A percentile compares a stretch with the other conserved stretches of the same genome.
Conservation (phyloP, 1,284 basidiomycete genomes). For the Sanghuangporus baumii region DNA sequence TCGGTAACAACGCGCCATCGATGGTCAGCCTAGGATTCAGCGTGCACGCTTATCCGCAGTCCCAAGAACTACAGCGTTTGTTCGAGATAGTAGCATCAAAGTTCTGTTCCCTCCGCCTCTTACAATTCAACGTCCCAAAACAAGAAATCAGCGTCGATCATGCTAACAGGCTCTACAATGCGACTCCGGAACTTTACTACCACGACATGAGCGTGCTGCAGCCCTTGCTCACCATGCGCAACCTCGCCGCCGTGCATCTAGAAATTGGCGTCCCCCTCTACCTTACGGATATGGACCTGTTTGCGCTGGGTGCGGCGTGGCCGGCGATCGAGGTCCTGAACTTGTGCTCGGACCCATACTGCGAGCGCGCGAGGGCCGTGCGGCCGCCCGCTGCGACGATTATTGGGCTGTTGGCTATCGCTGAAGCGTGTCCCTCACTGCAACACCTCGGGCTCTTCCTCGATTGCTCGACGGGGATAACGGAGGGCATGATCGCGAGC, state of each 20-base stretch:
- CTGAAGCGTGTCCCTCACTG: slow-evolving; percentile 4
- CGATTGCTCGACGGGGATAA: slow-evolving; percentile 1
- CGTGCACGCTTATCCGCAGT: slow-evolving; percentile 12
- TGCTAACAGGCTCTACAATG: neutral
- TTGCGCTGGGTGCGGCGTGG: slow-evolving; percentile 8
- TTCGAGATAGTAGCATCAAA: slow-evolving; percentile 9
- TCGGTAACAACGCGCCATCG: neutral
- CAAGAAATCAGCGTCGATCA: slow-evolving; percentile 9
- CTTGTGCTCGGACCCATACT: slow-evolving; percentile 15
- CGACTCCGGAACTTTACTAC: slow-evolving; percentile 11
- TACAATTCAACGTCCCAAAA: slow-evolving; percentile 16
- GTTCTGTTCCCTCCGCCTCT: slow-evolving; percentile 4
- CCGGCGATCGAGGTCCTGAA: slow-evolving; percentile 16
- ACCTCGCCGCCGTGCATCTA: slow-evolving; percentile 15
- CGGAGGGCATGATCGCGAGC: neutral
- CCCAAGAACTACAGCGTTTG: slow-evolving; percentile 5
- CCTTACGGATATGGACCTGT: slow-evolving; percentile 12
- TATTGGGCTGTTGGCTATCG: slow-evolving; percentile 7
- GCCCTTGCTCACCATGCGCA: slow-evolving; percentile 5
- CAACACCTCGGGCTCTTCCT: slow-evolving; percentile 15
- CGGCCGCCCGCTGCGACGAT: slow-evolving; percentile 4
- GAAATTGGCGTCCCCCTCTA: slow-evolving; percentile 16
- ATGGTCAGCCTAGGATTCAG: slow-evolving; percentile 18
- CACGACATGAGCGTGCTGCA: slow-evolving; percentile 9
- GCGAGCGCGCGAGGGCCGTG: slow-evolving; percentile 7